Evolutionary conservation across 345 rosid genomes (phyloP).

Genomic region (Salix brachista): DNA sequence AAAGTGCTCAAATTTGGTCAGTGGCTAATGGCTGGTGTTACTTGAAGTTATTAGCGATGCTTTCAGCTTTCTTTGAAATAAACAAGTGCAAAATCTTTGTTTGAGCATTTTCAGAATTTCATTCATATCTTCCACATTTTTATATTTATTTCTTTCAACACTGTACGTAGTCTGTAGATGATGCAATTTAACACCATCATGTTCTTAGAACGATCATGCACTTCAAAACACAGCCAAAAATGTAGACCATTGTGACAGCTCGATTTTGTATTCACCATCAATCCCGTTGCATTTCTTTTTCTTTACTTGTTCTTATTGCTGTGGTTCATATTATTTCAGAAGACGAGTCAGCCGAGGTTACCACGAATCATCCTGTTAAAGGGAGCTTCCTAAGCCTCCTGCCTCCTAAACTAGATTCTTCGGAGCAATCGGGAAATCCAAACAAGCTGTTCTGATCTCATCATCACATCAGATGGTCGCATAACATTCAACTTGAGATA

Average conservation of each 20-base stretch:
- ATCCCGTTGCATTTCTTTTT: background rate
- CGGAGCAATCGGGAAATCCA: slow-evolving; percentile 48
- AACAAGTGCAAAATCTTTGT: background rate
- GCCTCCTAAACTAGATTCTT: slow-evolving; percentile 61
- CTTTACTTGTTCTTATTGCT: background rate
- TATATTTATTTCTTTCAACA: background rate
- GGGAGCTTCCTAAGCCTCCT: slow-evolving; percentile 81
- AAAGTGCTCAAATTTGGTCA: background rate
- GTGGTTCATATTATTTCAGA: slow-evolving; percentile 40
- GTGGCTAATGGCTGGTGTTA: background rate
- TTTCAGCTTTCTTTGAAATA: background rate
- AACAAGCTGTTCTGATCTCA: slow-evolving; percentile 24
- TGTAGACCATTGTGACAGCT: background rate
- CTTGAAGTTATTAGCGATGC: background rate
- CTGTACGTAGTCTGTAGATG: background rate
- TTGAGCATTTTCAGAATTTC: background rate
- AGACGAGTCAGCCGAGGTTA: slow-evolving; percentile 56
- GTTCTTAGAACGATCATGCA: background rate
- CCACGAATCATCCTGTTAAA: slow-evolving; percentile 42
- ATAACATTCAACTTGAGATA: background rate
- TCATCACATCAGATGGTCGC: slow-evolving; percentile 6
- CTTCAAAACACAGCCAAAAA: background rate
- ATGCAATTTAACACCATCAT: background rate
- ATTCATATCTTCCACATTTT: background rate
- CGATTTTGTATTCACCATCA: background rate